Evolutionary conservation across 2,329 filamentous ascomycete genomes (phyloP).

Genomic region (Metarhizium robertsii): DNA sequence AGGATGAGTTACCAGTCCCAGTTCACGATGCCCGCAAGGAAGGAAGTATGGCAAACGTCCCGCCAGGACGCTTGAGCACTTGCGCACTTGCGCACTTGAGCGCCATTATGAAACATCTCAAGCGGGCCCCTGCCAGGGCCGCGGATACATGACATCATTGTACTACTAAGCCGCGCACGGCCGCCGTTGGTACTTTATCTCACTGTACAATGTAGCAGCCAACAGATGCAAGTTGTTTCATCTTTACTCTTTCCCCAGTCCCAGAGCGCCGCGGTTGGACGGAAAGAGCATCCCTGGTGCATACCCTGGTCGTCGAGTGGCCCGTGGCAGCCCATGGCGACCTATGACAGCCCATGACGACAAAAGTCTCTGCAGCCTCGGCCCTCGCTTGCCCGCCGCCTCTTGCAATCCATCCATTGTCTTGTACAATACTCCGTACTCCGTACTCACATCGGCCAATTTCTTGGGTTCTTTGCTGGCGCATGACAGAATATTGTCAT

Average conservation of each 20-base stretch:
- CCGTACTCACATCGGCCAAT: too few species aligned
- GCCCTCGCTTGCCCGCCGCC: neutral
- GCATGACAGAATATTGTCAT: too few species aligned
- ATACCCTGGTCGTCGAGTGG: neutral
- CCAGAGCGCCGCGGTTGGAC: neutral
- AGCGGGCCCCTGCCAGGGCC: neutral
- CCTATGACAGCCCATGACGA: neutral
- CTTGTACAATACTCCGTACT: too few species aligned
- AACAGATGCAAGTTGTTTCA: neutral
- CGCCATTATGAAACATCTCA: neutral
- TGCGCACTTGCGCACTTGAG: too few species aligned
- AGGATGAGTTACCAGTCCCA: too few species aligned
- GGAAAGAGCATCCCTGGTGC: neutral
- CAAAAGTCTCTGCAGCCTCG: neutral
- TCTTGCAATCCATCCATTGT: too few species aligned
- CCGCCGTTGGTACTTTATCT: neutral
- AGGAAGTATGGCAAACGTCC: too few species aligned
- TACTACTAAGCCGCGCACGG: neutral
- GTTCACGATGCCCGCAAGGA: too few species aligned
- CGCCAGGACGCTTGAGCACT: too few species aligned
- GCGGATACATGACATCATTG: neutral
- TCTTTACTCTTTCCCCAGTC: neutral
- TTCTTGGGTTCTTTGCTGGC: too few species aligned
- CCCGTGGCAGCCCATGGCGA: neutral
- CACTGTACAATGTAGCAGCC: neutral